Conservation (phyloP, 2,329 filamentous ascomycete genomes). For the Nemania bipapillata region DNA sequence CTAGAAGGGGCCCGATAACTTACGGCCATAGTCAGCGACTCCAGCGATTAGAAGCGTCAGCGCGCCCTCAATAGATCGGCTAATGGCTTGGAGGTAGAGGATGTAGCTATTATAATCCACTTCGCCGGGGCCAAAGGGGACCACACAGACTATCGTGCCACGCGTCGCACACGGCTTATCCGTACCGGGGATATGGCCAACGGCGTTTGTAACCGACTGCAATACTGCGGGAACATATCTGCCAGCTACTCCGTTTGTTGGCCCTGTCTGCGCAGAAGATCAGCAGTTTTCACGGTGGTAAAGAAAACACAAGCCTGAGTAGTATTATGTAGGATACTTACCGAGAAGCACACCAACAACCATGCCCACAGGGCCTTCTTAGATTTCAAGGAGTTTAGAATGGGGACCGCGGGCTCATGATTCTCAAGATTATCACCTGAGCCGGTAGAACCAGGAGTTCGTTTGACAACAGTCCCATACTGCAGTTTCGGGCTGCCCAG, state of each 20-base stretch:
- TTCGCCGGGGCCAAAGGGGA: constrained; percentile 32
- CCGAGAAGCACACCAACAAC: constrained; percentile 35
- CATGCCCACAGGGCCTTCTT: constrained; percentile 34
- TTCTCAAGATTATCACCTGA: constrained; percentile 14
- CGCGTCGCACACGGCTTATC: constrained; percentile 33
- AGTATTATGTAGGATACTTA: constrained; percentile 7
- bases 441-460: neutral
- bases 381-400: constrained; percentile 26
- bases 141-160: constrained; percentile 33
- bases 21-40: constrained; percentile 37
- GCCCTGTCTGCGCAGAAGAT: constrained; percentile 26
- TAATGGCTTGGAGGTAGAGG: constrained; percentile 34
- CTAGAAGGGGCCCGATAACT: neutral
- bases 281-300: neutral
- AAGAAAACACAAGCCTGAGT: neutral
- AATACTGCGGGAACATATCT: constrained; percentile 36
- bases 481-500: constrained; percentile 1
- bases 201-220: constrained; percentile 34
- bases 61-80: constrained; percentile 30
- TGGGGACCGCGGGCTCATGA: neutral
- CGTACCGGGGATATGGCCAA: constrained; percentile 35
- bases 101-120: constrained; percentile 38
- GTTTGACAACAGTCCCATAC: constrained; percentile 22
- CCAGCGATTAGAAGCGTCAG: constrained; percentile 31
- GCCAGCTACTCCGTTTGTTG: constrained; percentile 29